A percentile compares a stretch with the other conserved stretches of the same genome.
Conservation (phyloP, 257 asterid genomes). For the Mentha longifolia region DNA sequence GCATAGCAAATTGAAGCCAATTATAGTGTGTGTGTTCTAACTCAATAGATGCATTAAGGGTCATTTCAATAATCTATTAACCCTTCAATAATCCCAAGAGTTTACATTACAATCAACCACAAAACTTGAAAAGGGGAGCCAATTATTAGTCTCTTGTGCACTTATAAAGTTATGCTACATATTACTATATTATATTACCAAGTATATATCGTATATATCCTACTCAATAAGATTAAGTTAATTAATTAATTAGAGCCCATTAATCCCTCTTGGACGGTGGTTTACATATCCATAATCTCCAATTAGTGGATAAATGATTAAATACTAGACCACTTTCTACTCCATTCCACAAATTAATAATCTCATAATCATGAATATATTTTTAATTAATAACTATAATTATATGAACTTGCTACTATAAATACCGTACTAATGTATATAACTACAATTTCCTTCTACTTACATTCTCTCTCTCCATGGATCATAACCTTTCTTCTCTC, state of each 20-base stretch:
- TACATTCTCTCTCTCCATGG: conserved; percentile 42
- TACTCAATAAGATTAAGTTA: conserved; percentile 2
- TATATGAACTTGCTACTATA: conserved; percentile 35
- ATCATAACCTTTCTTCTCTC: conserved; percentile 36
- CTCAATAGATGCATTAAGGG: conserved; percentile 36
- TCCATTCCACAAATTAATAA: conserved; percentile 10
- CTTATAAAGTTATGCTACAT: conserved; percentile 13
- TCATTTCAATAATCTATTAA: conserved; percentile 17
- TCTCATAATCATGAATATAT: background rate
- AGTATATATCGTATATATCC: background rate
- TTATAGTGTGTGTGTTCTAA: conserved; percentile 15
- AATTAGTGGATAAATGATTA: conserved; percentile 26
- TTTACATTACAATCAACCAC: conserved; percentile 30
- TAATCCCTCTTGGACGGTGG: conserved; percentile 29
- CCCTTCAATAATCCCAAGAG: conserved; percentile 45
- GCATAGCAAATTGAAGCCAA: conserved; percentile 8
- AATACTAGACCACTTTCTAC: conserved; percentile 17
- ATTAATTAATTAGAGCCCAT: background rate
- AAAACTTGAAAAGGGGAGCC: conserved; percentile 25
- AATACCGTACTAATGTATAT: conserved; percentile 44
- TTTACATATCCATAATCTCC: conserved; percentile 38
- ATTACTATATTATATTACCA: conserved; percentile 19
- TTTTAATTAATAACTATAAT: background rate
- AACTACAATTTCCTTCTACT: conserved; percentile 16
- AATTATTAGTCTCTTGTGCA: conserved; percentile 23